Evolutionary conservation across 179 eudicot species (phyloP), one percentile per base, ranked within the genome.

Genomic region (Pouteria campechiana): DNA sequence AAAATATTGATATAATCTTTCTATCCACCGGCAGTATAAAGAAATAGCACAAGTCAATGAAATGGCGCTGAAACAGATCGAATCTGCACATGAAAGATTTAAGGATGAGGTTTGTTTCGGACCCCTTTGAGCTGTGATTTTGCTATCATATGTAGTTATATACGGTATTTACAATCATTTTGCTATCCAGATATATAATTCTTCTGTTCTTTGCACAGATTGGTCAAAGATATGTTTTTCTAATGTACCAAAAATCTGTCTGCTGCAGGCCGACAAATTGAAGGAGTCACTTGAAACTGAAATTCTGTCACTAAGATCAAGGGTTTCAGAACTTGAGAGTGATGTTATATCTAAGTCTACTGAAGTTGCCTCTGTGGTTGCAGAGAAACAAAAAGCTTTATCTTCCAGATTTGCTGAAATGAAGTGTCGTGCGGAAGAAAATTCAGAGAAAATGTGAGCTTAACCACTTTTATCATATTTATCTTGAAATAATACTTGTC

Each of bases 21-120:
- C 12, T 36, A 14, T 28, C 29, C 16, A 27, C 33, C 27, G 68
- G 57, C 90, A 87, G 83, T 92, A 92, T 53, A 92, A 79, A 61
- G 73, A 80, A 63, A 82, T 92, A 19, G 96, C 99, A 29, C 73
- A 79, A 54, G 94, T 75, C 51, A 82, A 83, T 50, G 99, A 92
- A 60, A 76, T 67, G 28, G 96, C 94, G 28, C 42, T 92, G 39
- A 87, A 77, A 55, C 78, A 92, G 60, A 77, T 87, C 74, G 96
- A 92, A 58, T 38, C 38, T 60, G 78, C 80, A 31, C 68, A 79
- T 57, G 92, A 79, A 57, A 71, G 46, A 36, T 83, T 70, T 21
- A 87, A 57, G 64, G 53, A 37, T 48, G 96, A 92, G 81, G 84
- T 76, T 57, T 20, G 21, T 3, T 23, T 20, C 13, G 18, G 19